These are phyloP conservation scores for Eustoma russellianum DNA, from an alignment of 257 asterid species.

Conservation along the genomic window DNA sequence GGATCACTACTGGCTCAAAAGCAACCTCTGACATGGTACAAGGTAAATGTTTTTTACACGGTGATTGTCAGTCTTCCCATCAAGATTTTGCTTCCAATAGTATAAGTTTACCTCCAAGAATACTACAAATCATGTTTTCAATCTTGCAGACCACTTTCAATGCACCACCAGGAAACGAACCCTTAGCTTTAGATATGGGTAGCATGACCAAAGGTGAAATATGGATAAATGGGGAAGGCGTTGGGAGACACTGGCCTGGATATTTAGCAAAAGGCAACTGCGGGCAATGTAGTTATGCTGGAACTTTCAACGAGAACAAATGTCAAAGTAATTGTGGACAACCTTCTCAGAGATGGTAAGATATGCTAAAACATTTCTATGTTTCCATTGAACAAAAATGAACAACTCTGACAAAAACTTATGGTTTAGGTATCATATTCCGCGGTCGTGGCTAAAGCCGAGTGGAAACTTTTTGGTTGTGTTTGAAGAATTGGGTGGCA, in stretches of 20 bases:
- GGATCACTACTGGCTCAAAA: constrained; percentile 56
- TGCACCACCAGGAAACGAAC: constrained; percentile 71
- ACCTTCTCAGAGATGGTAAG: constrained; percentile 95
- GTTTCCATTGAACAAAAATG: background rate
- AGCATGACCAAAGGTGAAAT: constrained; percentile 93
- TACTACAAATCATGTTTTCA: background rate
- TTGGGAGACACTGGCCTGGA: constrained; percentile 93
- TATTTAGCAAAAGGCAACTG: constrained; percentile 71
- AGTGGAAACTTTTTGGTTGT: constrained; percentile 61
- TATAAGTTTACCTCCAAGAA: background rate
- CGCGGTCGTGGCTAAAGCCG: constrained; percentile 73
- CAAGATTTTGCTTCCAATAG: background rate
- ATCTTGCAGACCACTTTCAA: constrained; percentile 48
- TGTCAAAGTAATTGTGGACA: constrained; percentile 65
- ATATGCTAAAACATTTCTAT: background rate
- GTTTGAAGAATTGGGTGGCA: constrained; percentile 85
- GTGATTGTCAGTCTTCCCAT: background rate
- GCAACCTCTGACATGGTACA: constrained; percentile 94
- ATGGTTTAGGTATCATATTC: constrained; percentile 63
- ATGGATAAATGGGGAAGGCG: constrained; percentile 83
- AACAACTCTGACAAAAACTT: constrained; percentile 4
- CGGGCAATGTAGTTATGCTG: constrained; percentile 59
- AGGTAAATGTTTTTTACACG: constrained; percentile 35
- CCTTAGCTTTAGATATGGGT: constrained; percentile 72
- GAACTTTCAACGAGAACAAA: constrained; percentile 58